Conservation (phyloP, 208 protist genomes). For the Leishmania arabica region DNA sequence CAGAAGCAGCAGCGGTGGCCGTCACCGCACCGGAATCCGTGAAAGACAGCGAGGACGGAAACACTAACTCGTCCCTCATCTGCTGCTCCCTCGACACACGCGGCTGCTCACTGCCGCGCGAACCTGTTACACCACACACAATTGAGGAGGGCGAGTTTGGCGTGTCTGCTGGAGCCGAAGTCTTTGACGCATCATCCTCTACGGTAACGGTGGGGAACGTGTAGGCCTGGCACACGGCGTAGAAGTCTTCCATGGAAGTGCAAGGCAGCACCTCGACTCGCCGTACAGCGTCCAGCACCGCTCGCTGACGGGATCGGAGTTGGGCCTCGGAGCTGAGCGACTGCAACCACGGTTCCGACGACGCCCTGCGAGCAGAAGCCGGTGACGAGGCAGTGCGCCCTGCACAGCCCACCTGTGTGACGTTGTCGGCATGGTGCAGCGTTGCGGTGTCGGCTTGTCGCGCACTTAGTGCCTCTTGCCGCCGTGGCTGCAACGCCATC, state of each 20-base stretch:
- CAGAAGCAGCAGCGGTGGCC: background rate
- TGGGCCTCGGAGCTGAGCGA: background rate
- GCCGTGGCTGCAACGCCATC: slow-evolving; percentile 7
- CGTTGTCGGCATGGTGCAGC: background rate
- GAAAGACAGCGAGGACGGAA: background rate
- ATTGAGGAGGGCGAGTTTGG: background rate
- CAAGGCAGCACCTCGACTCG: slow-evolving; percentile 61
- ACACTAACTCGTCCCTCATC: background rate
- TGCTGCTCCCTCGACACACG: background rate
- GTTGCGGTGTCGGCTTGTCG: background rate
- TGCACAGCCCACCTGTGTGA: no score
- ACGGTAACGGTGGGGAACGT: slow-evolving; percentile 9
- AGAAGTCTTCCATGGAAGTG: slow-evolving; percentile 39
- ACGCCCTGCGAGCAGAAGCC: background rate
- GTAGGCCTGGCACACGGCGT: slow-evolving; percentile 33
- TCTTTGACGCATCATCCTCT: background rate
- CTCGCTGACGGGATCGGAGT: slow-evolving; percentile 21
- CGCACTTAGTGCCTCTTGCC: background rate
- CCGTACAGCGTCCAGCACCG: slow-evolving; percentile 37
- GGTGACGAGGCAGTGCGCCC: background rate
- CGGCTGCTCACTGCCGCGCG: background rate
- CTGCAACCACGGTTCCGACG: background rate
- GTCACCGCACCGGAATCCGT: background rate
- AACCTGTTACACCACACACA: background rate
- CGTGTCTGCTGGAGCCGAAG: background rate